A percentile compares a stretch with the other conserved stretches of the same genome.
Conservation (phyloP, 2,329 filamentous ascomycete species). For the Ophiostoma tasmaniense region DNA sequence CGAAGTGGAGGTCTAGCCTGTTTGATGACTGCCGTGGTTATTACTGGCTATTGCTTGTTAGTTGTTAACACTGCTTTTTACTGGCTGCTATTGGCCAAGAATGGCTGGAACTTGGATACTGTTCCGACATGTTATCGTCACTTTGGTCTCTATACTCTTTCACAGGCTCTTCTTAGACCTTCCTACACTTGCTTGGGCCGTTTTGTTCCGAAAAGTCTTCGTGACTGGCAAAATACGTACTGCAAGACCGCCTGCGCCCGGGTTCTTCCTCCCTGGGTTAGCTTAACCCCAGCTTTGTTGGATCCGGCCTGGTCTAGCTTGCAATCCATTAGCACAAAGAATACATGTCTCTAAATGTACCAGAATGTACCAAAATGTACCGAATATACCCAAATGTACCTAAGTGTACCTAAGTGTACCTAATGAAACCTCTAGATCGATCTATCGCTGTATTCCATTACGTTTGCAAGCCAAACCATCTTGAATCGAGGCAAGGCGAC, state of each 20-base stretch:
- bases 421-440: conserved; percentile 4
- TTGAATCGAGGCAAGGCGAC: not conserved
- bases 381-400: too few species aligned
- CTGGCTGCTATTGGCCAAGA: too few species aligned
- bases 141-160: not conserved
- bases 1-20: not conserved
- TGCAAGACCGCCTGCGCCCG: conserved; percentile 10
- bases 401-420: too few species aligned
- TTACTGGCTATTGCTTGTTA: not conserved
- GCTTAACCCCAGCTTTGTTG: conserved; percentile 17
- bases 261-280: conserved; percentile 17
- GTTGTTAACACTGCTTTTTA: too few species aligned
- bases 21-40: not conserved
- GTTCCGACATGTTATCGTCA: conserved; percentile 5
- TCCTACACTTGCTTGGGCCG: not conserved
- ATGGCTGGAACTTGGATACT: not conserved
- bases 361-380: not conserved
- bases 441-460: not conserved
- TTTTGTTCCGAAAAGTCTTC: conserved; percentile 18
- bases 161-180: too few species aligned
- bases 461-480: not conserved
- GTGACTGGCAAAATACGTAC: conserved; percentile 7
- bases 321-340: not conserved
- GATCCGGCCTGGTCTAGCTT: not conserved
- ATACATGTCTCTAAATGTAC: not conserved